These are phyloP conservation scores for Ganoderma boninense DNA, from an alignment of 1,284 basidiomycete species.

Conservation along the genomic window DNA sequence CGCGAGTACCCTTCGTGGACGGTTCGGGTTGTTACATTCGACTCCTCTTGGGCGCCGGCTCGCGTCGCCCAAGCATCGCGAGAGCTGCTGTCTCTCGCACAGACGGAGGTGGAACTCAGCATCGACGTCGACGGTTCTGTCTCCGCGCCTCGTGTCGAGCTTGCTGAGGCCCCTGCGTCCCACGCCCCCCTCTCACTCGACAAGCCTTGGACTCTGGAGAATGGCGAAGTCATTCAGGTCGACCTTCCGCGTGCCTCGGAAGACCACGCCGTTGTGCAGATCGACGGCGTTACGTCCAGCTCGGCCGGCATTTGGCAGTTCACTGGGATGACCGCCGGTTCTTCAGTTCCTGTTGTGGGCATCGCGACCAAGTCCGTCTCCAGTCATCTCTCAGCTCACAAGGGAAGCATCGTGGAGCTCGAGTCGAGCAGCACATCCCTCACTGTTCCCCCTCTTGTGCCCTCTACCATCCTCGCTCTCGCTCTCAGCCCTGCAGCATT, in stretches of 20 bases:
- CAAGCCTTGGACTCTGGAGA: slow-evolving; percentile 16
- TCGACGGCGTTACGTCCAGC: slow-evolving; percentile 9
- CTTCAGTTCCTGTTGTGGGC: slow-evolving; percentile 16
- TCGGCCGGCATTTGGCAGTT: slow-evolving; percentile 6
- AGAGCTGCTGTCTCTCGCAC: neutral
- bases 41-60: slow-evolving; percentile 1
- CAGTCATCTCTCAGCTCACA: slow-evolving; percentile 18
- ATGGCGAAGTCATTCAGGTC: slow-evolving; percentile 9
- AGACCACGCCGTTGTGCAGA: slow-evolving; percentile 20
- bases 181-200: slow-evolving; percentile 4
- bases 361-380: slow-evolving; percentile 12
- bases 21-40: slow-evolving; percentile 19
- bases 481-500: slow-evolving; percentile 10
- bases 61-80: neutral
- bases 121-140: slow-evolving; percentile 22
- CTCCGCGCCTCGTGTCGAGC: slow-evolving; percentile 10
- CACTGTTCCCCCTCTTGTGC: neutral
- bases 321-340: slow-evolving; percentile 8
- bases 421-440: neutral
- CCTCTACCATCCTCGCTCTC: slow-evolving; percentile 13
- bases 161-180: neutral
- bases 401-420: slow-evolving; percentile 14
- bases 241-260: slow-evolving; percentile 4
- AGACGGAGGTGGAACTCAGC: slow-evolving; percentile 21
- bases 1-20: slow-evolving; percentile 25